Evolutionary conservation across 129 eudicot species (phyloP), one percentile per base, ranked within the genome.

Genomic region (Heracleum sosnowskyi): DNA sequence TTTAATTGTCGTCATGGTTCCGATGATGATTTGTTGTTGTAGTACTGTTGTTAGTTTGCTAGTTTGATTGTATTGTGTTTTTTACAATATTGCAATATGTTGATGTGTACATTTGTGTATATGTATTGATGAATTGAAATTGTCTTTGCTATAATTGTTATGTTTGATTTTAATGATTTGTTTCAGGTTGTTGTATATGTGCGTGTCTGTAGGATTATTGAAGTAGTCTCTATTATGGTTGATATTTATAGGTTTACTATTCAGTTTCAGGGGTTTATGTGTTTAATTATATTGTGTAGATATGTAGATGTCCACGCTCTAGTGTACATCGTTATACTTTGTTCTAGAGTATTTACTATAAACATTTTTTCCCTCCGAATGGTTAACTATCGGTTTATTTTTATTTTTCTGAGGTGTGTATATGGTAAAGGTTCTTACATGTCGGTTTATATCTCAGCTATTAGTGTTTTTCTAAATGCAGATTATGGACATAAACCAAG

Each of bases 401-500:
- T n/a, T 1, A 57, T 57, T 22, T 57, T 57, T 60, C 11, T 60
- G 29, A 10, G 26, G 16, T 60, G 33, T 60, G 1, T 15, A 71
- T 10, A 26, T 77, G 46, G 44, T 57, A 33, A 16, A 47, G 26
- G 44, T 35, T 71, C 16, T 77, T 79, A 7, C 10, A 1, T 40
- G 15, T 24, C 29, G 13, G 64, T 18, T 34, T 15, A 13, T n/a
- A 35, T 7, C 10, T 77, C 79, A 60, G 20, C 77, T 66, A 20
- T 69, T 51, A 36, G 31, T 29, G 44, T 35, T 46, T 76, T 33
- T 16, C 28, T 79, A 57, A 55, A 74, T 81, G 84, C 88, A 89
- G 98, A 83, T 88, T 72, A 68, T n/a, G 85, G 85, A 24, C 93
- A 86, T 84, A 91, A 85, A 86, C 84, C 90, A 24, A n/a, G 73